Evolutionary conservation across 805 yeast genomes (phyloP), one percentile per base, ranked within the genome.

Genomic region (Kodamaea neixiangensis): DNA sequence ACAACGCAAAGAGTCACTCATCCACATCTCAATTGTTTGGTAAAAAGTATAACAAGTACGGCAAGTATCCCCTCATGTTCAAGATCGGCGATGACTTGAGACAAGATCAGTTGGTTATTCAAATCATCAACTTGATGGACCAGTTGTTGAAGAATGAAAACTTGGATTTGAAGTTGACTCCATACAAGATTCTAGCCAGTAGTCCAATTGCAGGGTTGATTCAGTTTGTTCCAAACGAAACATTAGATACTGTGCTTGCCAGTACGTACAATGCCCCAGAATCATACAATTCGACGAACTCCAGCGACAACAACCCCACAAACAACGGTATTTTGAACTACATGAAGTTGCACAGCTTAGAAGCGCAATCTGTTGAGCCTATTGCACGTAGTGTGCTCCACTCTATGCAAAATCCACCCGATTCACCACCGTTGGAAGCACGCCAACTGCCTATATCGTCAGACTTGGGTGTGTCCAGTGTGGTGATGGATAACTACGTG

Each of bases 81-180:
- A 94, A 94, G 67, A 87, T 88, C 46, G 99, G 99, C 11, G 99
- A 88, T 56, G 99, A 94, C 65, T 75, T 94, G 46, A 76, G 98
- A 53, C 99, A 94, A 67, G 99, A 94, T 72, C 99, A 94, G 67
- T 78, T 94, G 56, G 96, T 94, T n/a, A 87, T 91, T 46, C 99
- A 94, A 67, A 89, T 94, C 54, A 89, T 94, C 51, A 80, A 86
- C 50, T 72, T 94, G 52, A 94, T 94, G 96, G 97, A 94, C 64
- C 89, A 83, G 63, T 78, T 94, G 41, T 70, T 94, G 47, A 82
- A 87, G 55, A 88, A 89, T 64, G 99, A 94, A 63, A 94, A 94
- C 63, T 82, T 94, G 50, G 97, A 94, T 66, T 73, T 94, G 63
- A 83, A 82, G 63, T 76, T 94, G 47, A 89, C 89, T 2, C 98